Evolutionary conservation across 306 rosid genomes (phyloP).

Genomic region (Hippophae rhamnoides): DNA sequence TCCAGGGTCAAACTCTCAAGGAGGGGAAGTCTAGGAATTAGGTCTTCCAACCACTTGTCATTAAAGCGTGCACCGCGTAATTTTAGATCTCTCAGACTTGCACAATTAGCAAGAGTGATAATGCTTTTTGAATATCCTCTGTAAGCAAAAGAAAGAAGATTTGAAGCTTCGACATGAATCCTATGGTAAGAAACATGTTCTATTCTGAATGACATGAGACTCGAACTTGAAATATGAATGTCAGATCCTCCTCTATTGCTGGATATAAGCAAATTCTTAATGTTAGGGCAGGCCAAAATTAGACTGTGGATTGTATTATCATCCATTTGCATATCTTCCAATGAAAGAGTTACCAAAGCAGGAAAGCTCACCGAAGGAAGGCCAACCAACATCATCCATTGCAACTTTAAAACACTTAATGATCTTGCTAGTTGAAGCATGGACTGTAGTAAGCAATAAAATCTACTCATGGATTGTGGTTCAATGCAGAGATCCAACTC

Average conservation of each 20-base stretch:
- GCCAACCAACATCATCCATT: neutral
- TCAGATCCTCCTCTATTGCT: neutral
- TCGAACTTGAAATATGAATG: constrained; percentile 1
- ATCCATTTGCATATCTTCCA: neutral
- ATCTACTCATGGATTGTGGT: neutral
- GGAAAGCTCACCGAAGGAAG: neutral
- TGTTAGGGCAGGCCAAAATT: neutral
- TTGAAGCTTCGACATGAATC: constrained; percentile 5
- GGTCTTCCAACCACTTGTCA: neutral
- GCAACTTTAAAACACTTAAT: constrained; percentile 8
- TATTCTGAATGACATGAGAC: constrained; percentile 10
- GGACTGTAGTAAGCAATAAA: neutral
- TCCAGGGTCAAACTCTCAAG: constrained; percentile 7
- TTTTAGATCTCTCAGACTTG: neutral
- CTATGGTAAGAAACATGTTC: too few species aligned
- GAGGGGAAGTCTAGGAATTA: constrained; percentile 1
- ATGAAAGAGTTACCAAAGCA: neutral
- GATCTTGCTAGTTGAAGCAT: neutral
- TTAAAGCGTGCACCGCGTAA: neutral
- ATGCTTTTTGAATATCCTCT: neutral
- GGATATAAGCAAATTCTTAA: constrained; percentile 4
- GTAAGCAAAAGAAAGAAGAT: neutral
- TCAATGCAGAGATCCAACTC: neutral
- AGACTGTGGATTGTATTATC: neutral
- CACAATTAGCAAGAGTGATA: neutral